Conservation (phyloP, 768 basidiomycete species). For the Jaapia argillacea region DNA sequence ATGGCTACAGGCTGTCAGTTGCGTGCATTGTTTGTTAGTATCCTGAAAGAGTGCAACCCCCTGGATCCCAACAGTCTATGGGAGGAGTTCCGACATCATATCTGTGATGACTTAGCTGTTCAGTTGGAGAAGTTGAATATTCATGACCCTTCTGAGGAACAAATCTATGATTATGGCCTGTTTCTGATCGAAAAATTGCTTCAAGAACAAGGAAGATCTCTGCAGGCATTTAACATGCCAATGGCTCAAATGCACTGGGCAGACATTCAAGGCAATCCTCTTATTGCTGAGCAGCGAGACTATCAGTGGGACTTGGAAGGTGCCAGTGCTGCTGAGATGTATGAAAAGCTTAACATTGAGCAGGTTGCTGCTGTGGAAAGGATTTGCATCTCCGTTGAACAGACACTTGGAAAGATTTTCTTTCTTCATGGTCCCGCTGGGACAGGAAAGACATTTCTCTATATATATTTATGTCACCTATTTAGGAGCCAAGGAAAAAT, state of each 20-base stretch:
- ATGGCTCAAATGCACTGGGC: slow-evolving; percentile 17
- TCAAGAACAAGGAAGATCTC: slow-evolving; percentile 9
- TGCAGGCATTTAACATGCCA: slow-evolving; percentile 25
- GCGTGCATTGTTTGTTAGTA: slow-evolving; percentile 27
- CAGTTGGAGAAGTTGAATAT: slow-evolving; percentile 10
- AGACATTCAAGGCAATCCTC: slow-evolving; percentile 10
- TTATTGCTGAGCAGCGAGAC: slow-evolving; percentile 22
- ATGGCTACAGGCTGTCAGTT: slow-evolving; percentile 29
- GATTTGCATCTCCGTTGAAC: slow-evolving; percentile 10
- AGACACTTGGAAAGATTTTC: slow-evolving; percentile 15
- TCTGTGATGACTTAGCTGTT: slow-evolving; percentile 31
- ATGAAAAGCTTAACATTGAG: slow-evolving; percentile 8
- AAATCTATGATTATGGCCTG: slow-evolving; percentile 32
- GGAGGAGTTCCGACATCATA: slow-evolving; percentile 20
- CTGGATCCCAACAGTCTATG: slow-evolving; percentile 27
- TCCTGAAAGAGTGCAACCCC: slow-evolving; percentile 22
- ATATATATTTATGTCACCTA: slow-evolving; percentile 20
- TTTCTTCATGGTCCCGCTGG: slow-evolving; percentile 36
- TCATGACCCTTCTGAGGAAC: slow-evolving; percentile 16
- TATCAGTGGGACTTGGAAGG: too few species aligned
- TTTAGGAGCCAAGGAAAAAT: not conserved
- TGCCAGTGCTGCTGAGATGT: not conserved
- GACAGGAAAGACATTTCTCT: slow-evolving; percentile 36
- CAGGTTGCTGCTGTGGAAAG: slow-evolving; percentile 10
- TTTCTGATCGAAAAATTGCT: slow-evolving; percentile 25